Evolutionary conservation across 805 yeast species (phyloP).

Genomic region (Candida anglica): DNA sequence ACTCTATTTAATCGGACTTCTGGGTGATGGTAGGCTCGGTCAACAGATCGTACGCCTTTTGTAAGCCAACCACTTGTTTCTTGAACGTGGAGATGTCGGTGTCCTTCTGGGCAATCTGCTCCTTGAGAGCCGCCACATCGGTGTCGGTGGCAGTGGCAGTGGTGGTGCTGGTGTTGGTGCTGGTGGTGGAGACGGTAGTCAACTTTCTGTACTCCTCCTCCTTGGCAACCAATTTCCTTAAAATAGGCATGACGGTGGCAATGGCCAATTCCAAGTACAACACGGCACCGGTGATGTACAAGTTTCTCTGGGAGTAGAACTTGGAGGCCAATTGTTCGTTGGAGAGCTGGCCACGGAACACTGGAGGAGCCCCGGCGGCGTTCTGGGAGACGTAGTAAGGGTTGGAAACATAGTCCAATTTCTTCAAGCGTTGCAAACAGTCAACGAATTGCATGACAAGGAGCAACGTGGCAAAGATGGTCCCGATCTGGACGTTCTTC

Average conservation of each 20-base stretch:
- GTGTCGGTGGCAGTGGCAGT: slow-evolving; percentile 7
- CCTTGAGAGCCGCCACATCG: slow-evolving; percentile 26
- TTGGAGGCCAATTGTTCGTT: slow-evolving; percentile 54
- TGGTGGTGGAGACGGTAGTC: slow-evolving; percentile 7
- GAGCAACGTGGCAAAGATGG: slow-evolving; percentile 36
- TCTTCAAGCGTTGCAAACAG: slow-evolving; percentile 43
- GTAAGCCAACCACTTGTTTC: slow-evolving; percentile 50
- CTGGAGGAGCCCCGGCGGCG: slow-evolving; percentile 5
- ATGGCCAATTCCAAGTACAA: slow-evolving; percentile 53
- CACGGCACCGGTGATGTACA: slow-evolving; percentile 61
- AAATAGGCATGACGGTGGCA: slow-evolving; percentile 48
- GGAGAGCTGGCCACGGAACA: slow-evolving; percentile 22
- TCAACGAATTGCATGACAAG: slow-evolving; percentile 51
- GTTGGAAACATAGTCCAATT: slow-evolving; percentile 14
- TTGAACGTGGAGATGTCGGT: slow-evolving; percentile 44
- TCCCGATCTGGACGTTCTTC: slow-evolving; percentile 43
- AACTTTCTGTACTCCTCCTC: slow-evolving; percentile 25
- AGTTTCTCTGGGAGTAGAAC: slow-evolving; percentile 60
- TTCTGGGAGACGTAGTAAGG: slow-evolving; percentile 15
- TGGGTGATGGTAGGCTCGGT: too few species aligned
- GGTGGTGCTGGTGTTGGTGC: too few species aligned
- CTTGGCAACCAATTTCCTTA: slow-evolving; percentile 49
- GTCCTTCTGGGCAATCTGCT: slow-evolving; percentile 35
- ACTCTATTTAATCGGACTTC: too few species aligned
- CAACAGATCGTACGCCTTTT: slow-evolving; percentile 44